Percentiles rank a stretch among this genome's conserved stretches.
These are phyloP conservation scores for Pleurotus pulmonarius DNA, from an alignment of 768 basidiomycete species.

Conservation along the genomic window DNA sequence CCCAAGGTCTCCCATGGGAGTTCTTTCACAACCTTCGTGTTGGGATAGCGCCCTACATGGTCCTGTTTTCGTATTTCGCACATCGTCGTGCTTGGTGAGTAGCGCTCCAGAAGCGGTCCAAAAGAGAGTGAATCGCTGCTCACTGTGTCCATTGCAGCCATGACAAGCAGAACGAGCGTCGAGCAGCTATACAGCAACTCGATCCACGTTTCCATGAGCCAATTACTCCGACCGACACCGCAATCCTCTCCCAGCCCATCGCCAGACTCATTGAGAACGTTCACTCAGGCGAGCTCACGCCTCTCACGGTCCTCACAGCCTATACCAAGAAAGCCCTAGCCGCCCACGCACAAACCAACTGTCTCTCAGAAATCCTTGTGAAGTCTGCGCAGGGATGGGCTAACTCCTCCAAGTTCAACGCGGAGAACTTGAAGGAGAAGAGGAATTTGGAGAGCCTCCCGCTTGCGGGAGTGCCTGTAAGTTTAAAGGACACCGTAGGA, in stretches of 20 bases:
- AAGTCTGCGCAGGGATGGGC: conserved; percentile 29
- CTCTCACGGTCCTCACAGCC: conserved; percentile 32
- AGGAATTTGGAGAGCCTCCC: conserved; percentile 27
- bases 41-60: background rate
- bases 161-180: conserved; percentile 33
- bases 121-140: background rate
- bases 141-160: conserved; percentile 15
- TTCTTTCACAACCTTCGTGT: background rate
- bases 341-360: conserved; percentile 48
- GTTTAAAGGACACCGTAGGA: conserved; percentile 51
- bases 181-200: conserved; percentile 23
- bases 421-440: background rate
- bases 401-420: background rate
- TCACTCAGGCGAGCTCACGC: conserved; percentile 23
- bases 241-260: conserved; percentile 26
- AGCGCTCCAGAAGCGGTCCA: background rate
- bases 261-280: conserved; percentile 25
- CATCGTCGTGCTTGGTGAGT: conserved; percentile 32
- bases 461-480: conserved; percentile 53
- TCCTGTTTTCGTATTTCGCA: conserved; percentile 30
- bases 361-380: conserved; percentile 55
- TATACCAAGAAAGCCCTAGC: conserved; percentile 43
- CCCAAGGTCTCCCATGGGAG: background rate
- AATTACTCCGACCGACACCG: conserved; percentile 21
- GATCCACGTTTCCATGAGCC: conserved; percentile 26